phyloP scores from a whole-genome alignment of 2,329 filamentous ascomycete species.

The Fusarium denticulatum region DNA sequence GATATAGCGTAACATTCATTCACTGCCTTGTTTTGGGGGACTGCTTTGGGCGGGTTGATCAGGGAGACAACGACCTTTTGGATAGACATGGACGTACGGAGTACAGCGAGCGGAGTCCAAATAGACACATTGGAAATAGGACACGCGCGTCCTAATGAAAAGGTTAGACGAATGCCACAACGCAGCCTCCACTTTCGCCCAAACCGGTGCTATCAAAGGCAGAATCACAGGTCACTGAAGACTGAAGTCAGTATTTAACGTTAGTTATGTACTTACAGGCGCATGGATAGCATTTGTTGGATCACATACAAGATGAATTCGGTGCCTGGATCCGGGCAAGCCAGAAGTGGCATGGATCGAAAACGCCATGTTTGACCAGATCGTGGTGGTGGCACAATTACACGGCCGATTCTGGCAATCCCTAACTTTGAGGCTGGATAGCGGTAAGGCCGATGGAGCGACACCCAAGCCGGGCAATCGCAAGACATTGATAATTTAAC shows the following conservation, averaged over 20 bases:
- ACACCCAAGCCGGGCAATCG: not conserved
- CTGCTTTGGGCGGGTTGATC: conserved; percentile 5
- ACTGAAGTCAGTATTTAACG: not conserved
- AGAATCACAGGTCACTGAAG: not conserved
- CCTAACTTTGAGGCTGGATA: not conserved
- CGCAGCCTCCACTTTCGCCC: conserved; percentile 3
- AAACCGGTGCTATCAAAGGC: conserved; percentile 9
- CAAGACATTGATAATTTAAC: not conserved
- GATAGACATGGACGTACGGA: not conserved
- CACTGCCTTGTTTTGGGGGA: conserved; percentile 12
- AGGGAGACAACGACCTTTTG: not conserved
- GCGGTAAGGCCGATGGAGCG: not conserved
- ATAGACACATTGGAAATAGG: conserved; percentile 6
- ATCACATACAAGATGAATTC: not conserved
- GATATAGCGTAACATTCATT: conserved; percentile 10
- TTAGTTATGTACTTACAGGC: not conserved
- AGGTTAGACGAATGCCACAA: not conserved
- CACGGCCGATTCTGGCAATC: not conserved
- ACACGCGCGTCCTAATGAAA: not conserved
- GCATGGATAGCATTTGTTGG: not conserved
- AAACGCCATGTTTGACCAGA: conserved; percentile 29
- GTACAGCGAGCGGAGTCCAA: not conserved
- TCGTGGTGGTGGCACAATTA: conserved; percentile 14
- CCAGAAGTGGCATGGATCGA: conserved; percentile 21
- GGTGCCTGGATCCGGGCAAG: conserved; percentile 28